A percentile compares a stretch with the other conserved stretches of the same genome.
phyloP scores from a whole-genome alignment of 2,329 filamentous ascomycete species.

The Aspergillus japonicus region DNA sequence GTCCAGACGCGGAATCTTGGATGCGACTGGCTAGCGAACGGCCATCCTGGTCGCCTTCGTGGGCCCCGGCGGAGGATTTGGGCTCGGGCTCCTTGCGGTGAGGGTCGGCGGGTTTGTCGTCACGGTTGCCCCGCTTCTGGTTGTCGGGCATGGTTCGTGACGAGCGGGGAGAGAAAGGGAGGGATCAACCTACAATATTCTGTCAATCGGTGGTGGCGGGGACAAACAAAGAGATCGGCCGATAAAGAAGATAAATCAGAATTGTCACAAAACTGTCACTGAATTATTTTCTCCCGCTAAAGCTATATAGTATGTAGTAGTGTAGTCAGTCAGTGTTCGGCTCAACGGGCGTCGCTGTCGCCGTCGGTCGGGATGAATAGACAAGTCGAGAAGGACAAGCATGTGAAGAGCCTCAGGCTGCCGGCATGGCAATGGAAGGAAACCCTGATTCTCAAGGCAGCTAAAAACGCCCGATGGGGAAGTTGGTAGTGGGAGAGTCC shows the following conservation, averaged over 20 bases:
- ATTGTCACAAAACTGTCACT: neutral
- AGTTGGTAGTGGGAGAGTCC: too few relatives aligned
- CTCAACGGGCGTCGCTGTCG: conserved; percentile 15
- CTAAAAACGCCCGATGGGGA: neutral
- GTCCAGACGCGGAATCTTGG: conserved; percentile 36
- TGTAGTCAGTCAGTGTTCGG: conserved; percentile 10
- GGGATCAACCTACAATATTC: neutral
- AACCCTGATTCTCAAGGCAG: neutral
- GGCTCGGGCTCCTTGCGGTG: conserved; percentile 9
- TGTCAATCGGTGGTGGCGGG: conserved; percentile 8
- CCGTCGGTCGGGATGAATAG: conserved; percentile 1
- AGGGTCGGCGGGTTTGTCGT: conserved; percentile 14
- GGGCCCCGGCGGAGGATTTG: conserved; percentile 4
- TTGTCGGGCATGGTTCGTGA: conserved; percentile 18
- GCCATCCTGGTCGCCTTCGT: conserved; percentile 13
- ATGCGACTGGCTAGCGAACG: conserved; percentile 29
- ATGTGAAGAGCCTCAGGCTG: conserved; percentile 19
- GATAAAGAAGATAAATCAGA: neutral
- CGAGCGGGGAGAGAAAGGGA: conserved; percentile 7
- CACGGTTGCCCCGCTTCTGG: conserved; percentile 23
- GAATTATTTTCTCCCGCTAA: neutral
- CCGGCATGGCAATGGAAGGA: neutral
- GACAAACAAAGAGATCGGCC: neutral
- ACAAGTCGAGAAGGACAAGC: conserved; percentile 7
- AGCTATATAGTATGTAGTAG: neutral